Evolutionary conservation across 2,329 filamentous ascomycete species (phyloP).

Genomic region (Nothomitra cinnamomea): DNA sequence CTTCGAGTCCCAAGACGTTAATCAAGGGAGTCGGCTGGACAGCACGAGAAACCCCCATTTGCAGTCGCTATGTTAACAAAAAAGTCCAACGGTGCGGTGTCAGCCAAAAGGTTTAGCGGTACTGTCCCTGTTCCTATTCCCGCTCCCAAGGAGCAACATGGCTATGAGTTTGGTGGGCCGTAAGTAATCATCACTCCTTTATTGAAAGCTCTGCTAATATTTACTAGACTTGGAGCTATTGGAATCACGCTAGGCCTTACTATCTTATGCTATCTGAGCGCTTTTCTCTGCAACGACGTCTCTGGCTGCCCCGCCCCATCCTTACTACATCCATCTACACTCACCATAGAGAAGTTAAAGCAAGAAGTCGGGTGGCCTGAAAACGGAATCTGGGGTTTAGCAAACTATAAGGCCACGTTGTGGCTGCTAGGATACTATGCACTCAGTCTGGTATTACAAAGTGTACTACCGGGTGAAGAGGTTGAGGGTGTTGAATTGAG

Average conservation of each 20-base stretch:
- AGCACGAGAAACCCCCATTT: too few relatives aligned
- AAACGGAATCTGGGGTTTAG: constrained; percentile 51
- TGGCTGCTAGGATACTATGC: constrained; percentile 64
- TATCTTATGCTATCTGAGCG: constrained; percentile 57
- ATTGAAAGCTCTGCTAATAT: constrained; percentile 7
- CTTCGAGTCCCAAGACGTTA: too few relatives aligned
- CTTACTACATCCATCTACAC: constrained; percentile 51
- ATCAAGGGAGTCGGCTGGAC: too few relatives aligned
- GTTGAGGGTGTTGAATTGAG: constrained; percentile 52
- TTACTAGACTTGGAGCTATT: constrained; percentile 51
- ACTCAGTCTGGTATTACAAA: constrained; percentile 56
- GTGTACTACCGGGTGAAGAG: constrained; percentile 57
- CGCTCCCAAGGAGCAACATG: constrained; percentile 9
- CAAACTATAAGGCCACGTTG: constrained; percentile 50
- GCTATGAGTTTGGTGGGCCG: constrained; percentile 33
- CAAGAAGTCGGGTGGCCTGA: constrained; percentile 65
- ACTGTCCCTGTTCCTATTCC: not conserved
- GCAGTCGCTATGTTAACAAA: too few relatives aligned
- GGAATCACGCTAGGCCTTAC: constrained; percentile 69
- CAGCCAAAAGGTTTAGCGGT: too few relatives aligned
- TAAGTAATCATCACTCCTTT: constrained; percentile 17
- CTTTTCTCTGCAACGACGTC: constrained; percentile 82
- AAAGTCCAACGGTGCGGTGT: too few relatives aligned
- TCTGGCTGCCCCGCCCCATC: constrained; percentile 81
- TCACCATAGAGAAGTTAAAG: constrained; percentile 59